A percentile compares a stretch with the other conserved stretches of the same genome.
These are phyloP conservation scores for Scopulariopsis brevicaulis DNA, from an alignment of 2,329 filamentous ascomycete species.

Conservation along the genomic window DNA sequence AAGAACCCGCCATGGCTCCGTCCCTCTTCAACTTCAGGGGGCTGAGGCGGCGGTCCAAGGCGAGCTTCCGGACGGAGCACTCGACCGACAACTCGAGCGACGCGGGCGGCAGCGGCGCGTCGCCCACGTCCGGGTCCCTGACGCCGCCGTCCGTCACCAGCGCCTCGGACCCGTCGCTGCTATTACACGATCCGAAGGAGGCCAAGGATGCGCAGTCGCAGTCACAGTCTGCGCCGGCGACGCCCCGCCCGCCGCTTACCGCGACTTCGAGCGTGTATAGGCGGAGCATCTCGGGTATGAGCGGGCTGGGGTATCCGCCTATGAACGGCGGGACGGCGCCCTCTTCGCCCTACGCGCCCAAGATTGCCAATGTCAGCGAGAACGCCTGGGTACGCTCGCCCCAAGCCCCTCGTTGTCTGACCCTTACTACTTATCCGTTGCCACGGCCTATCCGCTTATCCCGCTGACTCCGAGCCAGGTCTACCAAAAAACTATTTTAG, in stretches of 20 bases:
- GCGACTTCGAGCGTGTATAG: conserved; percentile 17
- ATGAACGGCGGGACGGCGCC: conserved; percentile 29
- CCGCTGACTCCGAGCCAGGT: conserved; percentile 40
- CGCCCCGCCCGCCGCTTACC: not conserved
- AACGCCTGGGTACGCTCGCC: conserved; percentile 64
- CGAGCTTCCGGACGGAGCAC: conserved; percentile 57
- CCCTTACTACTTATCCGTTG: not conserved
- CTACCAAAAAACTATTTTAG: conserved; percentile 78
- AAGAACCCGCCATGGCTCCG: conserved; percentile 33
- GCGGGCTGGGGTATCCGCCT: conserved; percentile 35
- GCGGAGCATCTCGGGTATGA: conserved; percentile 53
- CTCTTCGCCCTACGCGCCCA: conserved; percentile 70
- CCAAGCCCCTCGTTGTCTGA: not conserved
- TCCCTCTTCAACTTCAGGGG: conserved; percentile 60
- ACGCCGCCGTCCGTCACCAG: conserved; percentile 66
- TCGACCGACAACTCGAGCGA: conserved; percentile 53
- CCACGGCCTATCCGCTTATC: not conserved
- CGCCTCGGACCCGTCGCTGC: conserved; percentile 53
- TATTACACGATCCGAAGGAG: not conserved
- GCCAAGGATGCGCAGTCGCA: not conserved
- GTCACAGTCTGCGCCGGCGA: not conserved
- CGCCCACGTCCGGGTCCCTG: conserved; percentile 56
- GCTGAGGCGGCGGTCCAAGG: conserved; percentile 64
- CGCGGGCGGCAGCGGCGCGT: conserved; percentile 42
- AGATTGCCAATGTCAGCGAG: conserved; percentile 67